Evolutionary conservation across 2,329 filamentous ascomycete species (phyloP).

Genomic region (Fusarium marasasianum): DNA sequence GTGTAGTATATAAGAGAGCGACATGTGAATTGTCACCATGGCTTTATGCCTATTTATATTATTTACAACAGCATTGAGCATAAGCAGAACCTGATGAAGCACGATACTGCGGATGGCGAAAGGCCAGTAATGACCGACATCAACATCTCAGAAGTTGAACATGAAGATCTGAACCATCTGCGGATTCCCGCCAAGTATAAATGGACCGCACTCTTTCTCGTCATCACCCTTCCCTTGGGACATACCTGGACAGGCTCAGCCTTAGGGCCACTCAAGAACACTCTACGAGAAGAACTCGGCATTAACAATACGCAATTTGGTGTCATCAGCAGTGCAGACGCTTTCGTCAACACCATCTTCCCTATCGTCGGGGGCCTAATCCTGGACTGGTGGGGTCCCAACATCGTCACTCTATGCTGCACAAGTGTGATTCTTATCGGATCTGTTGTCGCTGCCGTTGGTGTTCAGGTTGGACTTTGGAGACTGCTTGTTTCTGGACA

Average conservation of each 20-base stretch:
- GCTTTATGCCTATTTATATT: fast-evolving
- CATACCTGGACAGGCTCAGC: background rate
- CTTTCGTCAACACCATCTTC: background rate
- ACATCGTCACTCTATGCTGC: background rate
- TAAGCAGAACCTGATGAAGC: background rate
- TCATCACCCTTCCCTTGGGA: background rate
- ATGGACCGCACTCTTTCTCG: background rate
- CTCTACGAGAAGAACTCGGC: background rate
- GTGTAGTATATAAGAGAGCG: background rate
- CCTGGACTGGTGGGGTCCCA: background rate
- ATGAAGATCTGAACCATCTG: background rate
- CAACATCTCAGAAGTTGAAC: background rate
- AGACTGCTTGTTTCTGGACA: background rate
- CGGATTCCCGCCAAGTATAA: background rate
- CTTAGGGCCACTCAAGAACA: background rate
- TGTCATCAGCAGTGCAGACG: background rate
- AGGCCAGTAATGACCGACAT: background rate
- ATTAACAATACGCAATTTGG: background rate
- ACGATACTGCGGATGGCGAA: background rate
- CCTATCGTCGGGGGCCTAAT: background rate
- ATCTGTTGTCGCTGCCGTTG: background rate
- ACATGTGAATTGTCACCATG: fast-evolving
- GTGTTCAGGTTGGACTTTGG: background rate
- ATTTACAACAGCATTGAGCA: fast-evolving
- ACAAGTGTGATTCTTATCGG: background rate